Evolutionary conservation across 1,284 basidiomycete genomes (phyloP), one percentile per base, ranked within the genome.

Genomic region (Ceratobasidium sp.): DNA sequence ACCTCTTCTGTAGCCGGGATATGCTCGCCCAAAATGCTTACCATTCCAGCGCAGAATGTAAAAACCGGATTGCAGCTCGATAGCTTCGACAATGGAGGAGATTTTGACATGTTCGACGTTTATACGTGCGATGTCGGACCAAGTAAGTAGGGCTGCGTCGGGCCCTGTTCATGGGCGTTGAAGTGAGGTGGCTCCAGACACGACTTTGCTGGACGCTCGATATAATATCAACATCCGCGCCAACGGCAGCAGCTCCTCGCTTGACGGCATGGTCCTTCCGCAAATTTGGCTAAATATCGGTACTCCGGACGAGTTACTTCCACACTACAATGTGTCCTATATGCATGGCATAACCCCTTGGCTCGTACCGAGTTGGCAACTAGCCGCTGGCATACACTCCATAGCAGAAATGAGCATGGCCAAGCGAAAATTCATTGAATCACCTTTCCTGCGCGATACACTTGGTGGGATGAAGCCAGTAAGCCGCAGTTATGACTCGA

Each of bases 391-490:
- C 15, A 52, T 50, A 52, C 65, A 66, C 6, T 48, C 65, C 6
- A 20, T 13, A 7, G 65, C 65, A 26, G 65, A 66, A 28, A 66
- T 66, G n/a, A 38, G 44, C 4, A 48, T 48, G 65, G 42, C 44
- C 17, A 52, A 50, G 65, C 65, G 65, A 12, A 66, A 42, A 23
- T 50, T 66, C 46, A 66, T 66, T 17, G 23, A 48, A 15, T 66
- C 65, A 28, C 44, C 65, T 20, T 66, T 66, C 20, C 12, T 66
- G 17, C 65, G 65, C 28, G 65, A 66, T 50, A 66, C 65, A 13
- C 23, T 66, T 26, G 65, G 65, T n/a, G 65, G 65, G 20, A 66
- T 66, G 65, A 50, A 66, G 23, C 65, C 65, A 4, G 65, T 66
- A 20, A 66, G 65, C 48, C 20, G 33, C 33, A 33, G 33, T 33